Evolutionary conservation across 805 yeast genomes (phyloP), one percentile per base, ranked within the genome.

Genomic region (Monosporozyma aerobia): DNA sequence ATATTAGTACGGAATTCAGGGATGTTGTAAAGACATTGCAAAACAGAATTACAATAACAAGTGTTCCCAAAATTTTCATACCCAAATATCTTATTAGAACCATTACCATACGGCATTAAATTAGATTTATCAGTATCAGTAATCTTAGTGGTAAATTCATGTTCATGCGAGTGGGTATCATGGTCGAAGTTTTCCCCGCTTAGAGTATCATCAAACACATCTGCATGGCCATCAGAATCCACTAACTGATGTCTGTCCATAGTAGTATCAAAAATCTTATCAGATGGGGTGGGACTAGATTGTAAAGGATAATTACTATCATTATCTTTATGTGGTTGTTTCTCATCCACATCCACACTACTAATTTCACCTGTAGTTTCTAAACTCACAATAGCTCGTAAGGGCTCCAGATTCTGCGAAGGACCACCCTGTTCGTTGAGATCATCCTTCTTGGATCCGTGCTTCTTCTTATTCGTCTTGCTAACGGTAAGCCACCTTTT

Each of bases 11-110:
- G 77, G 62, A 92, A 89, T 27, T 77, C 77, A 35, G 77, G 76
- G 3, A 90, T 77, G 69, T 86, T 84, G 71, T 79, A 92, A 11
- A 92, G 76, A 58, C 95, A 87, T 65, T 94, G 98, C 19, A 92
- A 71, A 27, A 94, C 87, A 8, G 96, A 87, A 62, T 94, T 92
- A 69, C 96, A 87, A 70, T 92, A 92, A 70, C 98, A 94, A 0
- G 97, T 90, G 64, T 90, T 83, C 1, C 95, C 95, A 60, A 85
- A 85, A 63, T 86, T 86, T 64, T 86, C 94, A 78, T 85, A 79
- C 1, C 95, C 95, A 64, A 79, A 86, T 13, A 86, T 77, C 63
- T 85, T 86, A 54, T 78, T 73, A 7, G 82, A 72, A 1, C 90
- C 92, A 63, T 81, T 83, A 5, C 89, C 90, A 62, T 68, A 81